Evolutionary conservation across 495 filamentous ascomycete genomes (phyloP).

Genomic region (Stereocaulon alpinum): DNA sequence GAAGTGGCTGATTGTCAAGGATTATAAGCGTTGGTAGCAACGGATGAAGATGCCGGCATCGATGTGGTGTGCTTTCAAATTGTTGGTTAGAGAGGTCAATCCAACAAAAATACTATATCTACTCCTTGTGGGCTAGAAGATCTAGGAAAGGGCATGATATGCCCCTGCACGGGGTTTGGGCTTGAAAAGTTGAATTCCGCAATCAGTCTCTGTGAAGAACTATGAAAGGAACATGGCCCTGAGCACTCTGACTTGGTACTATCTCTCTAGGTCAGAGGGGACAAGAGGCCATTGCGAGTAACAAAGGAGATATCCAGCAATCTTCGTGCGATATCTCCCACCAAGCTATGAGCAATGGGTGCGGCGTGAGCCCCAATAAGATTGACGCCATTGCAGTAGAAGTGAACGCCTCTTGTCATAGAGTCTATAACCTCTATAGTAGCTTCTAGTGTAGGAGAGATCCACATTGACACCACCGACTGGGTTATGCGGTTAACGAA

Average conservation of each 20-base stretch:
- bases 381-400: slow-evolving; percentile 57
- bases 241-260: not conserved
- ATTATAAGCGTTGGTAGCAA: not conserved
- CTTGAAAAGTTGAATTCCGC: not conserved
- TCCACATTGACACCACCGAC: not conserved
- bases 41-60: not conserved
- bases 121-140: not conserved
- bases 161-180: not conserved
- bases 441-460: not conserved
- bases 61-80: not conserved
- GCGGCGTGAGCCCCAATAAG: slow-evolving; percentile 43
- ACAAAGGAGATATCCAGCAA: not conserved
- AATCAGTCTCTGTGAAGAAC: not conserved
- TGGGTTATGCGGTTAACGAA: not conserved
- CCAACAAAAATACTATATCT: not conserved
- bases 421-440: not conserved
- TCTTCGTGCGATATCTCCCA: not conserved
- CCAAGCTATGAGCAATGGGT: not conserved
- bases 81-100: not conserved
- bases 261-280: not conserved
- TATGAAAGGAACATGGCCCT: not conserved
- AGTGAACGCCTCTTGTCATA: slow-evolving; percentile 43
- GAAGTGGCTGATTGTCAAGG: not conserved
- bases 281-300: not conserved
- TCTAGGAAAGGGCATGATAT: slow-evolving; percentile 3